Base-by-base conservation (phyloP, 768 basidiomycete genomes). In the Cystobasidium tubakii region DNA sequence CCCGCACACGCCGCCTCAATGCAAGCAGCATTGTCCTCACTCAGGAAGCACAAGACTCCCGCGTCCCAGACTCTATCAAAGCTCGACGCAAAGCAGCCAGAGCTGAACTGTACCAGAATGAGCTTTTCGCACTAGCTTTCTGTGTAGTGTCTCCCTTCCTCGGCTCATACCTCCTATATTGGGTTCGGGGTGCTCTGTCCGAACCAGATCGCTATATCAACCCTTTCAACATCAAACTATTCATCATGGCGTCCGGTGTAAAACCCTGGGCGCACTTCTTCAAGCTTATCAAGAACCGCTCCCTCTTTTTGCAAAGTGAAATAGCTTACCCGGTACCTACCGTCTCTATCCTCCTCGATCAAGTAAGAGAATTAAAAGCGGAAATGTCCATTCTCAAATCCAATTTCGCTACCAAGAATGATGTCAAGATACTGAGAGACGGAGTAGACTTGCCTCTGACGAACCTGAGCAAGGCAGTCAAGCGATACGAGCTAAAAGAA, bases 131-230 rank as follows among this genome's bases (percentile, higher is more conserved):
- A 27, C 77, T 81, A 31, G 7, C 43, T 44, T 54, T 77, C 34
- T 78, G 79, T 13, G 33, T 77, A 33, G 21, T 75, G 62, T 77
- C 78, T 0, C 80, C 79, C 0, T 33, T 73, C 42, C 12, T 77
- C 10, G 80, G 77, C 23, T 62, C 71, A 9, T 70, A 74, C 15
- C 23, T 77, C 27, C 67, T 78, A 31, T 54, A 77, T 67, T 69
- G 67, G 75, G 66, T 77, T 0, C 36, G 66, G 23, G 60, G 66
- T 13, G 43, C 76, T 34, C 66, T 79, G 10, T 73, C 72, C 44
- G 77, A 79, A 17, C 77, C 78, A 6, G 80, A 80, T 1, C 46
- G 79, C 23, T 80, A 77, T 75, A 77, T 80, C 77, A 80, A 79
- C 70, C 60, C 57, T 33, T 75, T 73, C 53, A 60, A 74, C 67